phyloP scores from a whole-genome alignment of 192 early-diverging fungal genomes.

The Backusella mclennaniae region DNA sequence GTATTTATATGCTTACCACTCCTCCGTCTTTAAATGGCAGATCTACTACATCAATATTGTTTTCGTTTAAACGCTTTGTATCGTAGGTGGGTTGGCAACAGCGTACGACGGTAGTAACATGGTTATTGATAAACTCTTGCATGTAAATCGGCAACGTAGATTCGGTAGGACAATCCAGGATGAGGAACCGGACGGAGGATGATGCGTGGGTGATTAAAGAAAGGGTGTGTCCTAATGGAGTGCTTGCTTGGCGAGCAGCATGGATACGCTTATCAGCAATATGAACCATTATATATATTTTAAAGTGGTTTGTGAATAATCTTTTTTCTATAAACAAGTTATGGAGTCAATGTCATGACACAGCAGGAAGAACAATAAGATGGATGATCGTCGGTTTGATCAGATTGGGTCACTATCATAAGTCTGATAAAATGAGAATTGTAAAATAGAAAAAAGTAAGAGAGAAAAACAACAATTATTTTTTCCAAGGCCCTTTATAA shows the following conservation, averaged over 20 bases:
- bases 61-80: constrained; percentile 51
- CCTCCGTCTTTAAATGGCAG: constrained; percentile 88
- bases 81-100: constrained; percentile 89
- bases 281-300: not conserved
- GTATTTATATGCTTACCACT: constrained; percentile 44
- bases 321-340: not conserved
- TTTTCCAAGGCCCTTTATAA: not conserved
- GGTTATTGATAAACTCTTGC: constrained; percentile 59
- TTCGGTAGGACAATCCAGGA: constrained; percentile 88
- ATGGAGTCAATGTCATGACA: constrained; percentile 2
- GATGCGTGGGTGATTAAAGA: constrained; percentile 55
- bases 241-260: constrained; percentile 5
- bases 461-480: not conserved
- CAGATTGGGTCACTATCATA: not conserved
- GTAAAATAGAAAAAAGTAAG: not conserved
- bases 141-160: constrained; percentile 73
- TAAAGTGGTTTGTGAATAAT: not conserved
- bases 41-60: constrained; percentile 74
- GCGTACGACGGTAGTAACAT: constrained; percentile 83
- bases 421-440: not conserved
- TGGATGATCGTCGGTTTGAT: not conserved
- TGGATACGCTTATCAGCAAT: not conserved
- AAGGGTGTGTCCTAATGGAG: constrained; percentile 54
- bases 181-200: constrained; percentile 72
- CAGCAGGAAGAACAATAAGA: not conserved